These are phyloP conservation scores for Trichoderma gamsii DNA, from an alignment of 495 filamentous ascomycete species.

Conservation along the genomic window DNA sequence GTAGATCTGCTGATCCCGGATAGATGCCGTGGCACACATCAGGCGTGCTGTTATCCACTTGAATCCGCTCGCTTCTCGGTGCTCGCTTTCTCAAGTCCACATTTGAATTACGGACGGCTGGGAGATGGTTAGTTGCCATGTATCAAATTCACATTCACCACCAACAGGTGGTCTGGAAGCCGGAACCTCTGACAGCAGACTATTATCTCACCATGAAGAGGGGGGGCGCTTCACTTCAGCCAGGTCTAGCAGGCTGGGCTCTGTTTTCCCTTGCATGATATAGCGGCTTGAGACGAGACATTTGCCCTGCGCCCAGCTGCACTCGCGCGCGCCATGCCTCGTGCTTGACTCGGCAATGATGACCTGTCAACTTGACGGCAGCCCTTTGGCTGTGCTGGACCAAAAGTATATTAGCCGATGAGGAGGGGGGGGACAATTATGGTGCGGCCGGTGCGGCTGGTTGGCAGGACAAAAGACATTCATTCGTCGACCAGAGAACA, in stretches of 20 bases:
- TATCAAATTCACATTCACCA: neutral
- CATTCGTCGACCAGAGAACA: neutral
- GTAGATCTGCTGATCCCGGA: neutral
- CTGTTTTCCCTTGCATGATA: neutral
- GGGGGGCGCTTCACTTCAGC: neutral
- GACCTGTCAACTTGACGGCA: constrained; percentile 2
- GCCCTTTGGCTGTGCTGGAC: neutral
- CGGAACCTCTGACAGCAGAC: neutral
- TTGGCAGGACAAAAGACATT: neutral
- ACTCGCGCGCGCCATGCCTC: neutral
- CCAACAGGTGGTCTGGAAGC: neutral
- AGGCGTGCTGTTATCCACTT: neutral
- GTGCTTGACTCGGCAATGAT: neutral
- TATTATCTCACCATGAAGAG: neutral
- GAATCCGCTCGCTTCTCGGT: neutral
- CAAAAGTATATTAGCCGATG: constrained; percentile 5
- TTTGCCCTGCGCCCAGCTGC: neutral
- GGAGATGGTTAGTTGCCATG: neutral
- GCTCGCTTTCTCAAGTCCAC: neutral
- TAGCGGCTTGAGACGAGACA: neutral
- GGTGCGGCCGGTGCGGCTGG: constrained; percentile 9
- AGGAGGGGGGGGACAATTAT: neutral
- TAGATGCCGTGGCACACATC: neutral
- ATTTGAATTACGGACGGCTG: neutral
- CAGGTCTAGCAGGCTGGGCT: neutral